Base-by-base conservation (phyloP, 2,329 filamentous ascomycete species). In the Cladosporium sp. region DNA sequence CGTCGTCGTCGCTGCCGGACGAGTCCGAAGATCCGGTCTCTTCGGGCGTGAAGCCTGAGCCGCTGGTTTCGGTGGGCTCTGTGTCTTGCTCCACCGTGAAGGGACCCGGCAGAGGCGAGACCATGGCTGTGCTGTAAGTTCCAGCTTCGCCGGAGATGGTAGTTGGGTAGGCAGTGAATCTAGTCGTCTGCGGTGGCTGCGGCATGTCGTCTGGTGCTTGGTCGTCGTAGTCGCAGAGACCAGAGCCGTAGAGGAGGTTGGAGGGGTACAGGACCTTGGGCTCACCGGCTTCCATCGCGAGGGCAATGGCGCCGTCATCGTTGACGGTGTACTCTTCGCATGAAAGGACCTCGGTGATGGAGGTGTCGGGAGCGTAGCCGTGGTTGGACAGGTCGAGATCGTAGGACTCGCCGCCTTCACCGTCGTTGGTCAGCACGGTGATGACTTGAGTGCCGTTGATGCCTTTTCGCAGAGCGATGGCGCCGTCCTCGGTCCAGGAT, bases 401-500 rank as follows among this genome's bases (percentile, higher is more conserved):
- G 50, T 56, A 62, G 53, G 56, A 59, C 50, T 43, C 69, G 24
- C 66, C 62, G 4, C 54, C 52, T 2, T 60, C 55, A 2, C 73
- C 72, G 34, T 68, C 68, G 45, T 73, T 76, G 18, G 43, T 74
- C 9, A 76, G 57, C 4, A 77, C 61, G 49, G 73, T 70, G 30
- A 78, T 65, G 13, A 79, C 70, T 34, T 64, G 70, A 36, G 51
- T 64, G 18, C 66, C 68, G 11, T 57, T 56, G 9, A 60, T 62
- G 3, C 72, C 74, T 52, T 74, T 73, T 15, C 73, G 69, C 62
- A 77, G 70, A 3, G 69, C 74, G 11, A 78, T 56, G 8, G 70
- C 72, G 34, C 68, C 65, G 4, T 60, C 58, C 40, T 77, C 73
- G 42, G 66, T 66, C 57, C 73, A 77, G 52, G 77, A 67, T 6